phyloP scores from a whole-genome alignment of 2,329 filamentous ascomycete genomes.

The Stagonosporopsis cucurbitacearum region DNA sequence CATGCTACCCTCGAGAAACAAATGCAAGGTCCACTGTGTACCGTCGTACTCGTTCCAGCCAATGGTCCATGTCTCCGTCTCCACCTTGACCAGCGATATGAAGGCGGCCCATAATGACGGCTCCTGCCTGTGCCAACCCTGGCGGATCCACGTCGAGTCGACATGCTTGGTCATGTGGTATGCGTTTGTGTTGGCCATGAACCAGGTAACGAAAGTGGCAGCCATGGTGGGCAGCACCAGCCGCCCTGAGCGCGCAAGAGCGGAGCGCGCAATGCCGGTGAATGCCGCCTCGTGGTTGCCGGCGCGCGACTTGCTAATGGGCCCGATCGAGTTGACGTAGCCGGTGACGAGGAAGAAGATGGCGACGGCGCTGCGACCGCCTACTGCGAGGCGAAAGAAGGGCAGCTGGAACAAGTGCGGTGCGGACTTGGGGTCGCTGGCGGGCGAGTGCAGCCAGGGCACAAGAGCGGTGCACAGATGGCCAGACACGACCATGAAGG shows the following conservation, averaged over 20 bases:
- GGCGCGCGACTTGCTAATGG: conserved; percentile 61
- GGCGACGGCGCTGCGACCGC: conserved; percentile 53
- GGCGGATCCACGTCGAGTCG: conserved; percentile 65
- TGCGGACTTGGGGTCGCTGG: conserved; percentile 50
- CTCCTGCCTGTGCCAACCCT: conserved; percentile 48
- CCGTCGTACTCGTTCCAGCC: conserved; percentile 52
- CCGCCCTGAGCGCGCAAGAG: conserved; percentile 64
- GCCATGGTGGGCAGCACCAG: conserved; percentile 64
- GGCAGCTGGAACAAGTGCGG: conserved; percentile 64
- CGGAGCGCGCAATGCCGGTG: conserved; percentile 61
- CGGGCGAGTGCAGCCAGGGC: conserved; percentile 50
- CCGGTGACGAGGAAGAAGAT: conserved; percentile 63
- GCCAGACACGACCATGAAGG: conserved; percentile 52
- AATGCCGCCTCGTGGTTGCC: conserved; percentile 63
- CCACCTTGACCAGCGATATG: conserved; percentile 38
- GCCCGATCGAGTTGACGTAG: conserved; percentile 69
- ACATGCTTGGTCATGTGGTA: conserved; percentile 63
- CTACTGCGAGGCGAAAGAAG: conserved; percentile 64
- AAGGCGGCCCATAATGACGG: conserved; percentile 42
- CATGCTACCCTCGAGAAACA: conserved; percentile 53
- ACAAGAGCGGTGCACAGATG: conserved; percentile 53
- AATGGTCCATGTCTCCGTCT: conserved; percentile 48
- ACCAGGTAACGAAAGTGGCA: conserved; percentile 63
- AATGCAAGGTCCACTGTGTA: conserved; percentile 53
- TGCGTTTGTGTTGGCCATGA: conserved; percentile 62